A percentile compares a stretch with the other conserved stretches of the same genome.
Conservation (phyloP, 306 rosid genomes). For the Pterocarpus santalinus region DNA sequence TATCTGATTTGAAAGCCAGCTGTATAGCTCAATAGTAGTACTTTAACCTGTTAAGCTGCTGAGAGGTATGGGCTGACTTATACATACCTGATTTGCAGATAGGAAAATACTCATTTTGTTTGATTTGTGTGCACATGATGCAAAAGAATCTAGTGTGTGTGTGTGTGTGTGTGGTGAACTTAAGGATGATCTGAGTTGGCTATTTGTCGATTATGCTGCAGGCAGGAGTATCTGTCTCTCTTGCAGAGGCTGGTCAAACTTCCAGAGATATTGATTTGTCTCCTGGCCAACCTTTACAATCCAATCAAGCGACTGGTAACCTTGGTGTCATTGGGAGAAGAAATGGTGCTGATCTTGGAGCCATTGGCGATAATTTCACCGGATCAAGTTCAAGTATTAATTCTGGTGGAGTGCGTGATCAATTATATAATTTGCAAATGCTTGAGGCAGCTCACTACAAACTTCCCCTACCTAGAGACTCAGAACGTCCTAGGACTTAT, state of each 20-base stretch:
- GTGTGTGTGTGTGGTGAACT: not conserved
- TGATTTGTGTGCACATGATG: constrained; percentile 23
- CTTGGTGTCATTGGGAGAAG: constrained; percentile 98
- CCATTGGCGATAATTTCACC: constrained; percentile 83
- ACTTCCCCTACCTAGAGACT: constrained; percentile 91
- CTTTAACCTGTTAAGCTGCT: constrained; percentile 21
- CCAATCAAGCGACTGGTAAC: constrained; percentile 75
- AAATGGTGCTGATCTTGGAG: constrained; percentile 87
- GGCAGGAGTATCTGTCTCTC: constrained; percentile 79
- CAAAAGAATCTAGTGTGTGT: constrained; percentile 1
- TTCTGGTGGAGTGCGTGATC: constrained; percentile 83
- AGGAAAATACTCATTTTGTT: constrained; percentile 23
- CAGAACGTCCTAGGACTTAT: constrained; percentile 88
- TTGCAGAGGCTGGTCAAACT: constrained; percentile 72
- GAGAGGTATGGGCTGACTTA: constrained; percentile 12
- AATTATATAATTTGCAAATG: constrained; percentile 79
- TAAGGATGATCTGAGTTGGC: constrained; percentile 30
- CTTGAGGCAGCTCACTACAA: constrained; percentile 84
- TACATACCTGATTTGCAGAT: constrained; percentile 33
- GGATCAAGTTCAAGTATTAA: constrained; percentile 62
- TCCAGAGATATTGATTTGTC: constrained; percentile 84
- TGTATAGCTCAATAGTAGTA: not conserved
- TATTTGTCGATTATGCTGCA: constrained; percentile 51
- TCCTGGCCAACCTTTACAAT: constrained; percentile 91
- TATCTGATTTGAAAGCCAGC: constrained; percentile 29